Base-by-base conservation (phyloP, 352 stramenopile species). In the Phytophthora boehmeriae region DNA sequence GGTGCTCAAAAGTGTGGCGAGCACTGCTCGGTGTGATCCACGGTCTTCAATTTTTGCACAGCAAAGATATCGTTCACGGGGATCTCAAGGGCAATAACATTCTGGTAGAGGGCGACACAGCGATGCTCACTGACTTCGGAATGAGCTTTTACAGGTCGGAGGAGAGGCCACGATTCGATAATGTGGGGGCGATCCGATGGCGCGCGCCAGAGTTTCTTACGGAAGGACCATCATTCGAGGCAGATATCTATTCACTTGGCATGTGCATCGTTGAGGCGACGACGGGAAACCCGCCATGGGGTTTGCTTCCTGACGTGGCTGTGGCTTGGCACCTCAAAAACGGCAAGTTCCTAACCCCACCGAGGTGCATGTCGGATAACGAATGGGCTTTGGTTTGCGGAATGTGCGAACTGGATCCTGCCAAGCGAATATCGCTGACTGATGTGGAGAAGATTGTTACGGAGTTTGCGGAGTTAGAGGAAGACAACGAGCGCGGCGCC, bases 41-140 rank as follows among this genome's bases (percentile, higher is more conserved):
- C 27, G 52, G 52, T 2, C 41, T 59, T 30, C 39, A 51, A n/a
- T 49, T 52, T 4, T 22, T 59, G 14, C 52, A 59, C 20, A 27
- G 41, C 13, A 42, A 44, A 50, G 39, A 42, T 8, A 59, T 59
- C 41, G 25, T 51, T 44, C 52, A 59, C 8, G 27, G 41, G 0
- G 52, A 59, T 34, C 28, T 59, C 1, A 59, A 59, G 32, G 52
- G 52, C 28, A 44, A 50, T 30, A 59, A 59, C 14, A 50, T 59
- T 23, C 17, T 59, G 19, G 28, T 59, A 11, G 52, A 59, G 3
- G 41, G 52, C 11, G 14, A 45, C 5, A 45, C 25, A 4, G 52
- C 52, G 5, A 59, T 52, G 39, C 36, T 59, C 19, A 51, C 52
- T 11, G 52, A 59, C 52, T 50, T 59, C 13, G 52, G 52, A 4